These are phyloP conservation scores for Leishmania aethiopica DNA, from an alignment of 208 protist species.

Conservation along the genomic window DNA sequence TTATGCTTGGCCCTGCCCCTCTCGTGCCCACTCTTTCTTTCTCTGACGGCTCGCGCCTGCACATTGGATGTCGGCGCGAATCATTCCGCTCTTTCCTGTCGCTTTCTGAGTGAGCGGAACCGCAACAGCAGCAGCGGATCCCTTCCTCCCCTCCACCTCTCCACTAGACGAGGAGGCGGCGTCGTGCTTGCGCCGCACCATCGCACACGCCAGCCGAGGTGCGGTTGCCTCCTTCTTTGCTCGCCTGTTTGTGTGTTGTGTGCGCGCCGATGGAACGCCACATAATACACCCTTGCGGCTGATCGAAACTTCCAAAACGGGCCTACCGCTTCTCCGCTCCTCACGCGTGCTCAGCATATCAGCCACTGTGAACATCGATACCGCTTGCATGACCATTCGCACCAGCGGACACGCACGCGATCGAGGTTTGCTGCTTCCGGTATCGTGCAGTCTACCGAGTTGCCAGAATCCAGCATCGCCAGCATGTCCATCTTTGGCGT, in stretches of 20 bases:
- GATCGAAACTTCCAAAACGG: background rate
- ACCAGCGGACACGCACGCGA: background rate
- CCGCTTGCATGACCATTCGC: background rate
- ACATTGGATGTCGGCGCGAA: background rate
- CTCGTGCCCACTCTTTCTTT: background rate
- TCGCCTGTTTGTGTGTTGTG: background rate
- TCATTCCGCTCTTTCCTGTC: background rate
- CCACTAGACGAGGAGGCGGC: background rate
- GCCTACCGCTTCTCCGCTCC: background rate
- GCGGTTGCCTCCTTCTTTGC: background rate
- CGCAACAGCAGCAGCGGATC: background rate
- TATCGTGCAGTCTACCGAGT: background rate
- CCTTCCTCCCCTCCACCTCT: background rate
- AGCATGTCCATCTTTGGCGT: constrained; percentile 78
- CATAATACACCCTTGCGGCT: background rate
- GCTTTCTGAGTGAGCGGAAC: background rate
- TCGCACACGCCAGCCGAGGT: background rate
- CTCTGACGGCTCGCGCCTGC: background rate
- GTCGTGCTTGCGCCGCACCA: background rate
- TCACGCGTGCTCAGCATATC: background rate
- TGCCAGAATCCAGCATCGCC: background rate
- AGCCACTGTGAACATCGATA: background rate
- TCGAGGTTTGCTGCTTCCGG: background rate
- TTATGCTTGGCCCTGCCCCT: background rate
- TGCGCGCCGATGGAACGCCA: background rate